Conservation (phyloP, 768 basidiomycete species). For the Mrakia blollopis region DNA sequence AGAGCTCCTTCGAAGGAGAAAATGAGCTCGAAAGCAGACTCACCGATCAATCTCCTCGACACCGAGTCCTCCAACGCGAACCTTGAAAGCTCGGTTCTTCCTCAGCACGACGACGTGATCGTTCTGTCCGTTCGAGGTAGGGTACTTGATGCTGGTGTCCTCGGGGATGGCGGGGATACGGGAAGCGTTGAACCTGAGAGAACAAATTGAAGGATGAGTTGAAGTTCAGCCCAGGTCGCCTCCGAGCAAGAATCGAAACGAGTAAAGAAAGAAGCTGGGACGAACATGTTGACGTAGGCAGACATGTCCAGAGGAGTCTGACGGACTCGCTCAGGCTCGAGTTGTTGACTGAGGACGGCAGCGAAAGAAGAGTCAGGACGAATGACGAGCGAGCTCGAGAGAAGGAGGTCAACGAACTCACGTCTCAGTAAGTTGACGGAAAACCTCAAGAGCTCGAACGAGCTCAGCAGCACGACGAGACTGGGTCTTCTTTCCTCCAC, state of each 20-base stretch:
- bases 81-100: slow-evolving; percentile 85
- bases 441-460: slow-evolving; percentile 77
- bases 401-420: slow-evolving; percentile 44
- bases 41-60: slow-evolving; percentile 75
- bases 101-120: slow-evolving; percentile 87
- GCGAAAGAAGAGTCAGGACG: neutral
- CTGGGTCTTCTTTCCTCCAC: slow-evolving; percentile 47
- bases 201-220: neutral
- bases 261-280: slow-evolving; percentile 22
- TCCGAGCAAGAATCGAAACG: neutral
- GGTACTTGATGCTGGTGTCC: slow-evolving; percentile 78
- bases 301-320: slow-evolving; percentile 78
- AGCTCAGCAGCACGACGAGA: slow-evolving; percentile 73
- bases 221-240: neutral
- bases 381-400: neutral
- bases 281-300: slow-evolving; percentile 90
- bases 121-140: slow-evolving; percentile 50
- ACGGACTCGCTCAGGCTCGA: slow-evolving; percentile 82
- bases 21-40: slow-evolving; percentile 34
- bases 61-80: slow-evolving; percentile 60
- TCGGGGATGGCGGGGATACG: slow-evolving; percentile 77
- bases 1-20: neutral
- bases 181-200: slow-evolving; percentile 73
- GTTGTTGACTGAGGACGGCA: slow-evolving; percentile 52
- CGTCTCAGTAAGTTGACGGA: slow-evolving; percentile 77